Base-by-base conservation (phyloP, 306 rosid genomes). In the Ziziphus jujuba region DNA sequence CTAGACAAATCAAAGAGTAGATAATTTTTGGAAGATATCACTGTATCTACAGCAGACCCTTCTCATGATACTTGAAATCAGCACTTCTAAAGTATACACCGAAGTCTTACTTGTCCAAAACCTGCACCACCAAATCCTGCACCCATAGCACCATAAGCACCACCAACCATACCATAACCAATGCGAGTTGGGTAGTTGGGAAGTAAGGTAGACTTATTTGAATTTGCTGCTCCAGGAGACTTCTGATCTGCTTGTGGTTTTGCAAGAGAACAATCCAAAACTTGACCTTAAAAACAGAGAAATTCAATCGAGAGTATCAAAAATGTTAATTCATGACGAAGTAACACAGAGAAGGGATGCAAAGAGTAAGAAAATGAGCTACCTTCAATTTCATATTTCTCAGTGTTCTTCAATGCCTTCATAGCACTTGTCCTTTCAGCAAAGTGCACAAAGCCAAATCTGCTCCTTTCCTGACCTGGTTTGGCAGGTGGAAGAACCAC, bases 361-460 rank as follows among this genome's bases (percentile, higher is more conserved):
- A 67, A 34, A 35, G 21, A 49, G 63, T 52, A 57, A 33, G 53
- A 54, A 56, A 67, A 69, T 16, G 63, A 70, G 8, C 38, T 80
- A 86, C 92, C 92, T 34, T 85, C 82, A 61, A 86, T 80, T 84
- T 84, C 90, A 71, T 89, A 84, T 63, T 82, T 86, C 79, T 87
- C 92, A 0, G 87, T 79, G 71, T 81, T 79, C 75, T 84, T 57
- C 80, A 87, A 69, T 6, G 89, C 86, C 75, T 84, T 86, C 89
- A 79, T 67, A 72, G 92, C 87, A 77, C 86, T 72, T 75, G 89
- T 71, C 72, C 86, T 79, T 52, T 89, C 96, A 17, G 71, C 75
- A 59, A 84, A 89, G 74, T 89, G 90, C 54, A 89, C 89, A 80
- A 87, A 87, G 77, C 96, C 90, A 80, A 44, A 86, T 74, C 92